Conservation (phyloP, 768 basidiomycete genomes). For the Austroboletus eburneus region DNA sequence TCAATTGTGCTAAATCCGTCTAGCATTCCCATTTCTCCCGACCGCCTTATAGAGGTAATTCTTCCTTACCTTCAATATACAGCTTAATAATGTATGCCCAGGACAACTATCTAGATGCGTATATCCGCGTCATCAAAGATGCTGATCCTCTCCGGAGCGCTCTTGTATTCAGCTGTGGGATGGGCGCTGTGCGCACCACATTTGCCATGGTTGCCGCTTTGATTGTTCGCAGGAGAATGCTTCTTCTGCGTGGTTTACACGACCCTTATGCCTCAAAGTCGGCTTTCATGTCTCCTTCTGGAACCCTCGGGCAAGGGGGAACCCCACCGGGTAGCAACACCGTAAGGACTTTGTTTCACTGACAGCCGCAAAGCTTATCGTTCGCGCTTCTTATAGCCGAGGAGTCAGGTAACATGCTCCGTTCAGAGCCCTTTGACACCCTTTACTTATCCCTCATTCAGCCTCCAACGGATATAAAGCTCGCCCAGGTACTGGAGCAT, state of each 20-base stretch:
- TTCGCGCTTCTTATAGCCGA: constrained; percentile 19
- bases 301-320: constrained; percentile 12
- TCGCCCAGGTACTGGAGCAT: constrained; percentile 65
- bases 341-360: constrained; percentile 31
- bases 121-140: constrained; percentile 72
- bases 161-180: constrained; percentile 93
- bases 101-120: constrained; percentile 96
- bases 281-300: constrained; percentile 11
- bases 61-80: not conserved
- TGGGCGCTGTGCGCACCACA: constrained; percentile 94
- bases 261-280: constrained; percentile 70
- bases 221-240: constrained; percentile 76
- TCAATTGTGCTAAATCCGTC: constrained; percentile 8
- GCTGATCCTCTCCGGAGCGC: constrained; percentile 79
- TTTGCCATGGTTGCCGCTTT: constrained; percentile 97
- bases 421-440: not conserved
- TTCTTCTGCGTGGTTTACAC: constrained; percentile 54
- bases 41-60: constrained; percentile 81
- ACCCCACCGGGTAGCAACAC: constrained; percentile 43
- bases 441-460: constrained; percentile 13
- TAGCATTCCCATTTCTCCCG: constrained; percentile 93
- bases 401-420: constrained; percentile 25
- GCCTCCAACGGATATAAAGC: constrained; percentile 51
- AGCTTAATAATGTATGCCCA: constrained; percentile 20
- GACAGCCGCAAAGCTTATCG: not conserved